These are phyloP conservation scores for Fragilaria crotonensis DNA, from an alignment of 108 stramenopile genomes.

Conservation along the genomic window DNA sequence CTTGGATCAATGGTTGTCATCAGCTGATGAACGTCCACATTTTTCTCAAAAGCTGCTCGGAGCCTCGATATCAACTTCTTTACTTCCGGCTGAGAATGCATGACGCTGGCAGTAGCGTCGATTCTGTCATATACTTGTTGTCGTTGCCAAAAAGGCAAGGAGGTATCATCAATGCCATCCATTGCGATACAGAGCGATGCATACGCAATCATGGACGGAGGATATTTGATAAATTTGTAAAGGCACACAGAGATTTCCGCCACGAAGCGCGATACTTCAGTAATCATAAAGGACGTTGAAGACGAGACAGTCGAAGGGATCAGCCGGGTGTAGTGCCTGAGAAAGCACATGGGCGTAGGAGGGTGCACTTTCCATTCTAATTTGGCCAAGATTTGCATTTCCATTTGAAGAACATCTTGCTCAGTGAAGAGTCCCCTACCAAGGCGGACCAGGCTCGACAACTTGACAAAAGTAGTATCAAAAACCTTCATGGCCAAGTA, in stretches of 20 bases:
- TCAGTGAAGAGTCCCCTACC: constrained; percentile 52
- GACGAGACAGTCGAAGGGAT: constrained; percentile 25
- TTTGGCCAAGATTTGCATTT: constrained; percentile 38
- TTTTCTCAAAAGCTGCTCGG: background rate
- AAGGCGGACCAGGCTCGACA: constrained; percentile 47
- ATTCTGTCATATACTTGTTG: constrained; percentile 2
- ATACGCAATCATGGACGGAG: constrained; percentile 38
- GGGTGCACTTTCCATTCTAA: constrained; percentile 71
- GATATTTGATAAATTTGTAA: constrained; percentile 42
- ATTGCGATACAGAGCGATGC: constrained; percentile 46
- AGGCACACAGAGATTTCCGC: constrained; percentile 47
- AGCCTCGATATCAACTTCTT: background rate
- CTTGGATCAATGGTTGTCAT: constrained; percentile 4
- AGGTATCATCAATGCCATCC: constrained; percentile 36
- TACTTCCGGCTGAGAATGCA: background rate
- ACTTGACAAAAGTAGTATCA: constrained; percentile 50
- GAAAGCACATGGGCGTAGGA: constrained; percentile 58
- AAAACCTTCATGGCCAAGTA: constrained; percentile 69
- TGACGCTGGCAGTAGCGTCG: background rate
- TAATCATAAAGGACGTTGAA: constrained; percentile 36
- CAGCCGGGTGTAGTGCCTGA: constrained; percentile 35
- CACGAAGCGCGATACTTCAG: constrained; percentile 47
- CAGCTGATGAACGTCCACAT: background rate
- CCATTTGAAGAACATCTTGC: constrained; percentile 60
- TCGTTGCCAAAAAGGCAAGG: constrained; percentile 17